Evolutionary conservation across 345 rosid species (phyloP), one percentile per base, ranked within the genome.

Genomic region (Aurinia saxatilis): DNA sequence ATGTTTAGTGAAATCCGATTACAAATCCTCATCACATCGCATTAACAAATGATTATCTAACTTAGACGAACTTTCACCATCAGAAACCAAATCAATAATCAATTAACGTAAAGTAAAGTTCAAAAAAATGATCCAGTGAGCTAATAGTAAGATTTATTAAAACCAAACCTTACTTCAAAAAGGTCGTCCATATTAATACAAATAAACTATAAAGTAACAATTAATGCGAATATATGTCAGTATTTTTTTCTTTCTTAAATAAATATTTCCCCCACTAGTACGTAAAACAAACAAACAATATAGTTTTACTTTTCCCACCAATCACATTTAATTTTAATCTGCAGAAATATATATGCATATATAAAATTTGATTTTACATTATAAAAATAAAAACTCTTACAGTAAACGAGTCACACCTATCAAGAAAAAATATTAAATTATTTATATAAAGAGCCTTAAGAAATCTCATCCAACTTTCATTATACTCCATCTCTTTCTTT

Each of bases 391-490:
- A n/a, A 59, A 42, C n/a, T 45, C 53, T 57, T 59, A 59, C 13
- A 45, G 17, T 50, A 13, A 34, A 47, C 45, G 53, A 68, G 53
- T 59, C 52, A 44, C 65, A 50, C 38, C 66, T n/a, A 68, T 42
- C 53, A 58, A 59, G 53, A 59, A 33, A 41, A 40, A 23, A 34
- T 4, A 57, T 18, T 52, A 44, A 45, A 16, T 11, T 4, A 42
- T 4, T 44, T 40, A 46, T 63, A 70, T 49, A 42, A 57, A 63
- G 34, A 57, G 58, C 15, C 36, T 33, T 0, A 1, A 59, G 47
- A 68, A 51, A 60, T 60, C 54, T 68, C 67, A 60, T 59, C 49
- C 48, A 63, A 41, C 59, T 42, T 71, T 64, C 75, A 55, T 56
- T 48, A 40, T 25, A 63, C 73, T 50, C 47, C 45, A 57, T 48